phyloP scores from a whole-genome alignment of 2,329 filamentous ascomycete genomes.

The Cladosporium austrohemisphaericum region DNA sequence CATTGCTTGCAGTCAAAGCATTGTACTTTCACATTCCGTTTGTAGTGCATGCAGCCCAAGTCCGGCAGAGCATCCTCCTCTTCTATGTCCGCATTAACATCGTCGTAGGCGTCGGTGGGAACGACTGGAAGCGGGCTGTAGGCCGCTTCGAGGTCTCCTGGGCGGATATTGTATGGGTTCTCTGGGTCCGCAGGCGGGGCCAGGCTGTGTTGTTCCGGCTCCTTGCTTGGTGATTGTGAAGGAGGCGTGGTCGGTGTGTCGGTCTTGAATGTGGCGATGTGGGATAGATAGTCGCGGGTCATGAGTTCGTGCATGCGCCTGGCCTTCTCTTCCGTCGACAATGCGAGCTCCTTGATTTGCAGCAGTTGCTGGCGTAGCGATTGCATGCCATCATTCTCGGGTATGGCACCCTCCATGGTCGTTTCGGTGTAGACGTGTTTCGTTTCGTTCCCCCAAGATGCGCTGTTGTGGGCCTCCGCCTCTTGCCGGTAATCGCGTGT shows the following conservation, averaged over 20 bases:
- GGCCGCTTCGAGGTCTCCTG: conserved; percentile 31
- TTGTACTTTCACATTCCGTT: conserved; percentile 91
- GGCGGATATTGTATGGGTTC: conserved; percentile 35
- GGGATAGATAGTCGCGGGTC: conserved; percentile 44
- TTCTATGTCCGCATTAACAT: conserved; percentile 21
- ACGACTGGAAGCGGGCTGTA: conserved; percentile 31
- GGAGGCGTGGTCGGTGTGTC: not conserved
- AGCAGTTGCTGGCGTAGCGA: conserved; percentile 46
- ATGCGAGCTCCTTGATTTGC: conserved; percentile 42
- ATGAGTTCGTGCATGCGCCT: conserved; percentile 47
- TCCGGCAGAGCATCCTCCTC: conserved; percentile 46
- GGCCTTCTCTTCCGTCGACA: conserved; percentile 48
- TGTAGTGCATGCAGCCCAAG: conserved; percentile 88
- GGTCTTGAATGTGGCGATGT: conserved; percentile 12
- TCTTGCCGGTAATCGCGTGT: too few species aligned
- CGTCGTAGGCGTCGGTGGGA: conserved; percentile 35
- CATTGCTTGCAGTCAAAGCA: conserved; percentile 85
- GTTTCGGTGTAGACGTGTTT: not conserved
- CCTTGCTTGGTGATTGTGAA: not conserved
- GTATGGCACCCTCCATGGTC: conserved; percentile 31
- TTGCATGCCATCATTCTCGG: conserved; percentile 50
- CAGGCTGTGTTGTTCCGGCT: not conserved
- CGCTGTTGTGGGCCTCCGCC: too few species aligned
- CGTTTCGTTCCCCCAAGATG: not conserved
- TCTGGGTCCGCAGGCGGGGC: conserved; percentile 27